These are phyloP conservation scores for Ceraceosorus bombacis DNA, from an alignment of 1,284 basidiomycete genomes.

Conservation along the genomic window DNA sequence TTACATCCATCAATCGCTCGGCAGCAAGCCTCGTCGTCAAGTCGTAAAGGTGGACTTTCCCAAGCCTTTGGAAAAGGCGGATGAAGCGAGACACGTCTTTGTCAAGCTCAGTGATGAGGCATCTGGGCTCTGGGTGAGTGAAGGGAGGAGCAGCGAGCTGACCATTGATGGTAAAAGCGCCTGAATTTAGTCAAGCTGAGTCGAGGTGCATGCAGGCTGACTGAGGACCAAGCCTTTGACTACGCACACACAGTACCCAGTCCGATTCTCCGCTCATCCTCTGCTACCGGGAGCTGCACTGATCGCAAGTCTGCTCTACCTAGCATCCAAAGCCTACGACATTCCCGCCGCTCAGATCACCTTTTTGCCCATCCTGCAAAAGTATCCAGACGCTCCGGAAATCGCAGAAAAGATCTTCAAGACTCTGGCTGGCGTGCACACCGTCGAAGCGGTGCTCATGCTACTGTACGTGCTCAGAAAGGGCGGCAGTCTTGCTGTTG, in stretches of 20 bases:
- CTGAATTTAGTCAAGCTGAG: background rate
- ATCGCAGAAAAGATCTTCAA: background rate
- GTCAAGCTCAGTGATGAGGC: slow-evolving; percentile 5
- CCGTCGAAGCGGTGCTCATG: slow-evolving; percentile 8
- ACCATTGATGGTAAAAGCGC: background rate
- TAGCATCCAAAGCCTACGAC: background rate
- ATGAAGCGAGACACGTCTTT: slow-evolving; percentile 6
- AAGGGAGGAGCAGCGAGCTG: background rate
- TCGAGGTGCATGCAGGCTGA: no score
- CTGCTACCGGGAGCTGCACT: slow-evolving; percentile 8
- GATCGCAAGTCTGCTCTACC: background rate
- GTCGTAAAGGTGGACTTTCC: slow-evolving; percentile 3
- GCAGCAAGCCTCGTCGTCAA: background rate
- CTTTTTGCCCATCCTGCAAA: background rate
- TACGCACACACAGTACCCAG: slow-evolving; percentile 7
- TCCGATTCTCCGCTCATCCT: slow-evolving; percentile 6
- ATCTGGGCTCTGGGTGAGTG: slow-evolving; percentile 1
- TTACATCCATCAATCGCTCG: background rate
- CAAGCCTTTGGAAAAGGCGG: background rate
- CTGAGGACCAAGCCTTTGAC: no score
- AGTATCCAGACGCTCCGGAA: background rate
- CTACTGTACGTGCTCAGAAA: background rate
- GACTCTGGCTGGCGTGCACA: slow-evolving; percentile 3
- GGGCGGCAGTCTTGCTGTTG: background rate
- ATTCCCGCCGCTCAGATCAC: slow-evolving; percentile 1